Base-by-base conservation (phyloP, 305 asterid species). In the Lippia alba region DNA sequence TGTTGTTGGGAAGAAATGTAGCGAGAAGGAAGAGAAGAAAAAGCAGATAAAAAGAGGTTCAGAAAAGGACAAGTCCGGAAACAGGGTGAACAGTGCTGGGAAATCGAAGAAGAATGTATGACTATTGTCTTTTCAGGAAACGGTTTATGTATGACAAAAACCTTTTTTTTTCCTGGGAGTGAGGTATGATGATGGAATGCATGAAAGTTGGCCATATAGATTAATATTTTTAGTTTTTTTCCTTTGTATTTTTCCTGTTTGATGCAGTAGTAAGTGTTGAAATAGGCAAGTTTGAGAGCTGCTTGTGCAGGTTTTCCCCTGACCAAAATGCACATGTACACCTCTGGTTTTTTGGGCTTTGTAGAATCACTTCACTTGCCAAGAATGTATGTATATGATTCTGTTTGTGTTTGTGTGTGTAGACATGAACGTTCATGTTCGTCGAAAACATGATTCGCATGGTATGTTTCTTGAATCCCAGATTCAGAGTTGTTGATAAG, bases 81-180 rank as follows among this genome's bases (percentile, higher is more conserved):
- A 64, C 78, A 84, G 70, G 73, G 81, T 67, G 74, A 79, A 72
- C 58, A 66, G 80, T 48, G 78, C 67, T 72, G 83, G 78, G 66
- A 78, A 74, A 62, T 81, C 75, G 70, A 81, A 81, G 84, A 81
- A 79, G 49, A 56, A 44, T 11, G 14, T 66, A 46, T 78, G 18
- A 57, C 56, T 19, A 61, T 48, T 64, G 46, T 50, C 51, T 24
- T 66, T 50, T 53, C 41, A 39, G 40, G 62, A 59, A 24, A 24
- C 33, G 19, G 49, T 40, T 39, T 39, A 39, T 24, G 10, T 64
- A 6, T 53, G 74, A 48, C 39, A 61, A 60, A 24, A 24, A 24
- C 30, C 64, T 61, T 59, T 67, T 61, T 61, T 59, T 67, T 61
- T 64, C 63, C 64, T 72, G 67, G 75, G 44, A 41, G 72, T 51